These are phyloP conservation scores for Candida tetrigidarum DNA, from an alignment of 1,139 yeast genomes.

Conservation along the genomic window DNA sequence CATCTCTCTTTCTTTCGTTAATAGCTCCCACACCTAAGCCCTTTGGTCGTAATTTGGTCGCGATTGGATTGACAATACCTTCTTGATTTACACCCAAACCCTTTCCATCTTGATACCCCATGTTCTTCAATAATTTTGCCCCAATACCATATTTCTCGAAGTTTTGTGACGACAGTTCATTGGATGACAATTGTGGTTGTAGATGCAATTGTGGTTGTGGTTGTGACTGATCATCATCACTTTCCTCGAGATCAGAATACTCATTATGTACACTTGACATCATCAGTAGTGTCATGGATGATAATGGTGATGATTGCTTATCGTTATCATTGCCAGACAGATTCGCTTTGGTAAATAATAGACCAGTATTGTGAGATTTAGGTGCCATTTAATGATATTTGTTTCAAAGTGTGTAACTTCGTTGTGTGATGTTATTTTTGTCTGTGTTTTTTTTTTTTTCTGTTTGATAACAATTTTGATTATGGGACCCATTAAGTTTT, in stretches of 20 bases:
- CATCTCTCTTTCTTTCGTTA: constrained; percentile 29
- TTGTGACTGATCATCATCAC: constrained; percentile 14
- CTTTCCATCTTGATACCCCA: constrained; percentile 87
- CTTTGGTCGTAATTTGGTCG: constrained; percentile 65
- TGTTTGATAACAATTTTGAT: neutral
- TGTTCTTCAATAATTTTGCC: constrained; percentile 72
- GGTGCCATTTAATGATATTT: constrained; percentile 11
- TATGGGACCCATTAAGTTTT: neutral
- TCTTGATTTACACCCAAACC: constrained; percentile 76
- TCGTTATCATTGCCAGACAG: constrained; percentile 6
- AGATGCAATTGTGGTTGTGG: neutral
- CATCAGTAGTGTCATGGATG: no score
- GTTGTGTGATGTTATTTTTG: neutral
- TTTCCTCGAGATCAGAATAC: constrained; percentile 28
- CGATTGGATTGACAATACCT: constrained; percentile 82
- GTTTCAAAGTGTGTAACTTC: no score
- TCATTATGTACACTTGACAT: constrained; percentile 22
- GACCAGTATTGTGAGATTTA: constrained; percentile 8
- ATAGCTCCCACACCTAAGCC: constrained; percentile 78
- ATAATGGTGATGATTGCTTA: constrained; percentile 2
- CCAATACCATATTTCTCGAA: constrained; percentile 74
- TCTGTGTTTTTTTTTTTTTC: neutral
- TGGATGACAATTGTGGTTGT: neutral
- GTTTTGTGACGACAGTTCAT: constrained; percentile 9
- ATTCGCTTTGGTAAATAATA: constrained; percentile 15